Evolutionary conservation across 768 basidiomycete genomes (phyloP).

Genomic region (Suillus americanus): DNA sequence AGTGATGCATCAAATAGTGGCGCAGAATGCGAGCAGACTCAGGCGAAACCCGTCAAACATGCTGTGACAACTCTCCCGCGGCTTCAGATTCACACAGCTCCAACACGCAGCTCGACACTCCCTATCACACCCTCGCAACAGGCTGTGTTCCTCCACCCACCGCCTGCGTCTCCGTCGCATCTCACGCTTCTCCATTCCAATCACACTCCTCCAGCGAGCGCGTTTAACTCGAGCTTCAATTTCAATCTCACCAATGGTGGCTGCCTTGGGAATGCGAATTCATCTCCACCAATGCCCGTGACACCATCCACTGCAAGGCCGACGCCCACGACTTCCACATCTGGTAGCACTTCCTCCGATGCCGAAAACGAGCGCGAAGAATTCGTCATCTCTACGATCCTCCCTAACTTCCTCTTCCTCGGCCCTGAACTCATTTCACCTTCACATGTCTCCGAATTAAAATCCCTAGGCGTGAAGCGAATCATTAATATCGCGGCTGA

Average conservation of each 20-base stretch:
- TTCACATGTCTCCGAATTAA: slow-evolving; percentile 76
- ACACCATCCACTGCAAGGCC: slow-evolving; percentile 42
- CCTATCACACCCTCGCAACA: slow-evolving; percentile 40
- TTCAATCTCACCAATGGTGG: neutral
- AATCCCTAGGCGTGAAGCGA: slow-evolving; percentile 74
- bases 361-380: slow-evolving; percentile 50
- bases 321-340: slow-evolving; percentile 54
- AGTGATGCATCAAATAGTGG: neutral
- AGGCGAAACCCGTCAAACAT: neutral
- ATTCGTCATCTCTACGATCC: slow-evolving; percentile 87
- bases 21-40: no score
- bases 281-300: slow-evolving; percentile 34
- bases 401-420: slow-evolving; percentile 88
- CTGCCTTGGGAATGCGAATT: neutral
- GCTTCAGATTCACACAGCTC: slow-evolving; percentile 60
- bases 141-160: slow-evolving; percentile 19
- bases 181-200: slow-evolving; percentile 60
- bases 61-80: slow-evolving; percentile 43
- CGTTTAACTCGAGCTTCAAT: slow-evolving; percentile 19
- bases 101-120: slow-evolving; percentile 59
- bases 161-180: slow-evolving; percentile 55
- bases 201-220: slow-evolving; percentile 54
- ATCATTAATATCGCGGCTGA: slow-evolving; percentile 92
- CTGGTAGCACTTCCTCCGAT: slow-evolving; percentile 21
- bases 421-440: slow-evolving; percentile 81